Conservation (phyloP, 2,329 filamentous ascomycete genomes). For the Remersonia thermophila region DNA sequence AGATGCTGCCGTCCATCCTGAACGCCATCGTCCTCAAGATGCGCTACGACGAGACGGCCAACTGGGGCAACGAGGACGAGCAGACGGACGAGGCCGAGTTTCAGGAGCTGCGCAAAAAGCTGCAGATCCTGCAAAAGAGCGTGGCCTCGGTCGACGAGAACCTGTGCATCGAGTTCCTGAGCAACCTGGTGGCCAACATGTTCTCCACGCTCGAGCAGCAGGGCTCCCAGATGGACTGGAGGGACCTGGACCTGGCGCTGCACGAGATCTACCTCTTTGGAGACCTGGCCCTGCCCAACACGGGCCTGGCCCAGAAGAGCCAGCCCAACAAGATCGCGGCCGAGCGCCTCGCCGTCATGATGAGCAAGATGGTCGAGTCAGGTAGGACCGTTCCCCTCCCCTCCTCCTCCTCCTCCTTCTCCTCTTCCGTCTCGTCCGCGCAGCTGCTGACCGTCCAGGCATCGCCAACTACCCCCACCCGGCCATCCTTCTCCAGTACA, state of each 20-base stretch:
- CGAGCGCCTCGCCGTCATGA: slow-evolving; percentile 78
- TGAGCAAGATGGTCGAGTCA: slow-evolving; percentile 89
- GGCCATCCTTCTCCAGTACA: slow-evolving; percentile 86
- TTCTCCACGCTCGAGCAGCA: slow-evolving; percentile 69
- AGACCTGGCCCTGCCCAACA: slow-evolving; percentile 79
- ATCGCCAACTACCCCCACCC: slow-evolving; percentile 80
- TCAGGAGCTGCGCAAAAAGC: slow-evolving; percentile 77
- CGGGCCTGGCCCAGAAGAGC: slow-evolving; percentile 76
- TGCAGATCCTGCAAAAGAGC: slow-evolving; percentile 85
- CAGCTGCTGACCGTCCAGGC: slow-evolving; percentile 34
- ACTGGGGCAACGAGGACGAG: slow-evolving; percentile 88
- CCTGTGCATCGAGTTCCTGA: slow-evolving; percentile 80
- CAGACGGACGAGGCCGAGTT: slow-evolving; percentile 97
- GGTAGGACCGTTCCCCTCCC: no score
- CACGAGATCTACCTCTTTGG: slow-evolving; percentile 95
- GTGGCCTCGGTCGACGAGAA: slow-evolving; percentile 79
- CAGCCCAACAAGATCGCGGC: slow-evolving; percentile 68
- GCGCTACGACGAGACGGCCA: slow-evolving; percentile 90
- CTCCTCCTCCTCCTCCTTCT: no score
- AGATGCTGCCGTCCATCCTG: slow-evolving; percentile 75
- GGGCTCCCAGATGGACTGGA: slow-evolving; percentile 73
- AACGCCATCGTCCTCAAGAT: slow-evolving; percentile 92
- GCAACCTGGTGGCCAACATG: slow-evolving; percentile 74
- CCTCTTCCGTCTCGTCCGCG: neutral
- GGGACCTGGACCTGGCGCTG: slow-evolving; percentile 84